These are phyloP conservation scores for Podila epicladia DNA, from an alignment of 192 early-diverging fungal species.

Conservation along the genomic window DNA sequence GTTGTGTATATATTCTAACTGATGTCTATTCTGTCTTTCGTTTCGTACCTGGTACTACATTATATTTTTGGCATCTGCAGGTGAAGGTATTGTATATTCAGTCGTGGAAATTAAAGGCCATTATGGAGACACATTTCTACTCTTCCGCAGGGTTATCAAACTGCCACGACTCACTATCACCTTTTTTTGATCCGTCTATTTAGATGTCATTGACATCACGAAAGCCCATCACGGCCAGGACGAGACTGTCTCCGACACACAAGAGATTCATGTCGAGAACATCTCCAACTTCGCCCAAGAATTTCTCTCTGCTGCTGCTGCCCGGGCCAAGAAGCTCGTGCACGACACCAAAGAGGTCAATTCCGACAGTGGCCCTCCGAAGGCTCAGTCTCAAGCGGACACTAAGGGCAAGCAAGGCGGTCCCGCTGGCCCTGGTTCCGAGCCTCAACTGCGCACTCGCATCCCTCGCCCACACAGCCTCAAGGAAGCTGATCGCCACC, in stretches of 20 bases:
- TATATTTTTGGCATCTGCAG: neutral
- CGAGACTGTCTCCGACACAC: constrained; percentile 7
- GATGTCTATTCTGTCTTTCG: no score
- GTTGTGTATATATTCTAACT: no score
- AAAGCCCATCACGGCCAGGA: constrained; percentile 11
- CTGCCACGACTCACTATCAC: neutral
- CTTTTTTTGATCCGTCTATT: neutral
- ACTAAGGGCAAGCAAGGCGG: neutral
- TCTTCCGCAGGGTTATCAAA: neutral
- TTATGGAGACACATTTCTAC: neutral
- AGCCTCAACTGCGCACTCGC: neutral
- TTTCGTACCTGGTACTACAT: no score
- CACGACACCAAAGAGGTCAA: neutral
- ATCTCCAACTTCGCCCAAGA: neutral
- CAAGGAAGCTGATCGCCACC: constrained; percentile 33
- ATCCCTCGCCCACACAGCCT: constrained; percentile 10
- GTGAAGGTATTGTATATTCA: constrained; percentile 11
- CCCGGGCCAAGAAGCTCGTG: neutral
- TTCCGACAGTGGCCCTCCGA: neutral
- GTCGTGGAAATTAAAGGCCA: constrained; percentile 8
- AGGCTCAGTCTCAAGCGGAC: neutral
- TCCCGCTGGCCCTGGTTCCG: constrained; percentile 10
- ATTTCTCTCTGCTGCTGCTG: neutral
- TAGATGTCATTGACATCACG: constrained; percentile 10
- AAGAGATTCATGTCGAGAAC: constrained; percentile 4